phyloP scores from a whole-genome alignment of 2,329 filamentous ascomycete species.

The Neocucurbitaria cava region DNA sequence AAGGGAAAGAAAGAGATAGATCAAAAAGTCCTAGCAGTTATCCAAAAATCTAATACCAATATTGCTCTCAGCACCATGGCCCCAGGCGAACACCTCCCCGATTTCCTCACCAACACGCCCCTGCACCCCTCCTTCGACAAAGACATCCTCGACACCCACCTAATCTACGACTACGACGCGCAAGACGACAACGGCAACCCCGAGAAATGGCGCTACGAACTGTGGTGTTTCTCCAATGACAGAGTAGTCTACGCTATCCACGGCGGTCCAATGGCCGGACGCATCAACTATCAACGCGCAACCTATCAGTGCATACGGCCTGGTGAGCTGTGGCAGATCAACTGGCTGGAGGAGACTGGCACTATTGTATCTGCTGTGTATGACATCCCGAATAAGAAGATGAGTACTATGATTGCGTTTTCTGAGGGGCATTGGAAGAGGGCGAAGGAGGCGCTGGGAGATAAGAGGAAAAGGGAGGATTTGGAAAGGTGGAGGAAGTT shows the following conservation, averaged over 20 bases:
- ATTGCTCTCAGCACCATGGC: slow-evolving; percentile 21
- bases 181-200: slow-evolving; percentile 57
- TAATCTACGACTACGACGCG: slow-evolving; percentile 65
- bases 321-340: slow-evolving; percentile 66
- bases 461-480: slow-evolving; percentile 61
- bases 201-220: slow-evolving; percentile 67
- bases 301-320: slow-evolving; percentile 65
- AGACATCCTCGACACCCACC: slow-evolving; percentile 61
- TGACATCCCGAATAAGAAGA: slow-evolving; percentile 58
- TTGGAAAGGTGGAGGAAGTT: slow-evolving; percentile 60
- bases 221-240: slow-evolving; percentile 65
- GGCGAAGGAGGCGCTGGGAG: slow-evolving; percentile 59
- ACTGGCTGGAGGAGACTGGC: slow-evolving; percentile 68
- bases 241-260: slow-evolving; percentile 66
- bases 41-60: not conserved
- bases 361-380: slow-evolving; percentile 64
- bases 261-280: slow-evolving; percentile 60
- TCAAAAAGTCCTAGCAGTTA: not conserved
- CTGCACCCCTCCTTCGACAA: slow-evolving; percentile 52
- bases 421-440: slow-evolving; percentile 64
- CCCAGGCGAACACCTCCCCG: slow-evolving; percentile 30
- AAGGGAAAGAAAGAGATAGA: too few relatives aligned
- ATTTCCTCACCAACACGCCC: slow-evolving; percentile 36
- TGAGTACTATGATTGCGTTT: slow-evolving; percentile 63
- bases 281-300: slow-evolving; percentile 62